Percentiles rank a stretch among this genome's conserved stretches.
Conservation (phyloP, 768 basidiomycete species). For the Tephrocybe rancida region DNA sequence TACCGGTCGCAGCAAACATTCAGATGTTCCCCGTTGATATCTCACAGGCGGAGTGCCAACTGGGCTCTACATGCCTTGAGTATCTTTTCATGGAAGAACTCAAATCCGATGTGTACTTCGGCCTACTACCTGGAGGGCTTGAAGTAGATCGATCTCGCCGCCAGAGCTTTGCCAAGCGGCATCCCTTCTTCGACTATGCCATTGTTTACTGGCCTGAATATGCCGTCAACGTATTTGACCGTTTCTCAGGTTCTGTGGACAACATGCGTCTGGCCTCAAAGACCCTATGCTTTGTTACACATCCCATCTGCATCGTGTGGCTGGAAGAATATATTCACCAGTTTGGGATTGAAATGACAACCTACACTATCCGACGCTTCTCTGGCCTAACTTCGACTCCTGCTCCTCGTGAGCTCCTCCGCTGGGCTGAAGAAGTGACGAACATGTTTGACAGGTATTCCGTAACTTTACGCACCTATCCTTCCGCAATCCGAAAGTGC, state of each 20-base stretch:
- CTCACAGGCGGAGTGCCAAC: not conserved
- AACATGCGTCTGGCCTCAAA: not conserved
- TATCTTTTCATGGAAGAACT: not conserved
- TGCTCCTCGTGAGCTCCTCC: not conserved
- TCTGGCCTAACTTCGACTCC: not conserved
- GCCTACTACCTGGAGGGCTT: too few relatives aligned
- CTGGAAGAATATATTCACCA: slow-evolving; percentile 1
- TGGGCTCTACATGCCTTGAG: not conserved
- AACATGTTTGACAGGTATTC: not conserved
- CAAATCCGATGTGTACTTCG: not conserved
- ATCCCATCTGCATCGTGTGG: slow-evolving; percentile 2
- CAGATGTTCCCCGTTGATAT: not conserved
- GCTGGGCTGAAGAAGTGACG: not conserved
- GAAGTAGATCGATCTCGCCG: too few relatives aligned
- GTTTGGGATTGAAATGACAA: not conserved
- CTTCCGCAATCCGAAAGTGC: slow-evolving; percentile 3
- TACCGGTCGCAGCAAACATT: not conserved
- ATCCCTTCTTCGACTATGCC: slow-evolving; percentile 5
- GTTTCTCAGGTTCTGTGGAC: not conserved
- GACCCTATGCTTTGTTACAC: not conserved
- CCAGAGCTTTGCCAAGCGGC: not conserved
- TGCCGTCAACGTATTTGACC: not conserved
- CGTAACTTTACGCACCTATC: not conserved
- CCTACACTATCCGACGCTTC: slow-evolving; percentile 2
- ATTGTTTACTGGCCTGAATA: slow-evolving; percentile 10